Evolutionary conservation across 257 asterid genomes (phyloP), one percentile per base, ranked within the genome.

Genomic region (Nicotiana knightiana): DNA sequence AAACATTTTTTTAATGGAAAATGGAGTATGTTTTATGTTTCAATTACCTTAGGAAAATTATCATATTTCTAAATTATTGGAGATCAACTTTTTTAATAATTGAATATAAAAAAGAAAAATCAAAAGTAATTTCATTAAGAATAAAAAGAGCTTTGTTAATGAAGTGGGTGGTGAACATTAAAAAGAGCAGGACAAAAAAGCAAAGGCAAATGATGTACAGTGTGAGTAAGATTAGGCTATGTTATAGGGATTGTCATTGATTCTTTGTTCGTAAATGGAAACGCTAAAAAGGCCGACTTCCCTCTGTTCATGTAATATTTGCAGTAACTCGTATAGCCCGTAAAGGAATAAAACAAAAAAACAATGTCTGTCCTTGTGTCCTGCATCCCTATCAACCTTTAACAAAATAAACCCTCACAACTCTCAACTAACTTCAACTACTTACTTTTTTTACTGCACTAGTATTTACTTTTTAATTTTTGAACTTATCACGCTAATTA

Each of bases 201-300:
- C 4, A 71, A 46, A 26, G 62, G 63, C 62, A 48, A 73, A 46
- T 48, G 16, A 35, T 51, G 79, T 73, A 24, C 16, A 24, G 9
- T 48, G 24, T 13, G 43, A 73, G 79, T 73, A 51, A 73, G 62
- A 48, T 71, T 26, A 51, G 61, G 62, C 62, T 73, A 73, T 73
- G 21, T 71, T 46, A 71, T 24, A 71, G 79, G 61, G 79, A 71
- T 71, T 71, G 79, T 71, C 79, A 51, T 71, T 71, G 79, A 71
- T 71, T 71, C 24, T 71, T 73, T 24, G 15, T 75, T 51, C 62
- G 8, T 75, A 51, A 26, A 51, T 75, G 79, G 63, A 51, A 75
- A 75, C 51, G 62, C 79, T 21, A 75, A 75, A 51, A 26, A 26
- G n/a, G 26, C 63, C 43, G n/a, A 48, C 39, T 51, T 21, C 30